A percentile compares a stretch with the other conserved stretches of the same genome.
These are phyloP conservation scores for Hansenula sp. DNA, from an alignment of 1,139 yeast species.

Conservation along the genomic window DNA sequence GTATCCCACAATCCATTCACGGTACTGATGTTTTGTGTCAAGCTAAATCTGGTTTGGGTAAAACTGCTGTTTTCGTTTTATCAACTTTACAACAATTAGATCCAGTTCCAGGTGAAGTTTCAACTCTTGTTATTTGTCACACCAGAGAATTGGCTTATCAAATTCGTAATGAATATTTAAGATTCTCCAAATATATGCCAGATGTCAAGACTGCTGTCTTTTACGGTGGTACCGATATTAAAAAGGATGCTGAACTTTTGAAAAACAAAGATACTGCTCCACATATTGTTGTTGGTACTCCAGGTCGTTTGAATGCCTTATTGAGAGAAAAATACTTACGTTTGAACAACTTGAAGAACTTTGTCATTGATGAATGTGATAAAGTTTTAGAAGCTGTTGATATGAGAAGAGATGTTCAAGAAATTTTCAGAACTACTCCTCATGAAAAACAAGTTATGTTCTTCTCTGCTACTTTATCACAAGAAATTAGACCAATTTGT, in stretches of 20 bases:
- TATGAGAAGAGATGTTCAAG: constrained; percentile 99
- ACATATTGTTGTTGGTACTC: constrained; percentile 95
- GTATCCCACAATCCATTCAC: constrained; percentile 96
- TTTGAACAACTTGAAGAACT: constrained; percentile 85
- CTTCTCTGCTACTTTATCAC: constrained; percentile 95
- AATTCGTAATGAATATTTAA: constrained; percentile 94
- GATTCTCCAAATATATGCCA: constrained; percentile 98
- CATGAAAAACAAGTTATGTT: constrained; percentile 99
- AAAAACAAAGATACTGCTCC: constrained; percentile 94
- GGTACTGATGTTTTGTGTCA: constrained; percentile 98
- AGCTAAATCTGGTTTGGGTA: constrained; percentile 99
- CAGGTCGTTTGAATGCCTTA: constrained; percentile 94
- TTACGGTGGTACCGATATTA: constrained; percentile 92
- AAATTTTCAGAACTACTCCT: constrained; percentile 95
- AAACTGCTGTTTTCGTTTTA: constrained; percentile 95
- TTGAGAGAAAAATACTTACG: constrained; percentile 89
- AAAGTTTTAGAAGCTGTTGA: constrained; percentile 88
- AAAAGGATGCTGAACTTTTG: constrained; percentile 81
- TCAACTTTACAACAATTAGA: constrained; percentile 96
- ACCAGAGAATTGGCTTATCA: constrained; percentile 99
- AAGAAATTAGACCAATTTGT: constrained; percentile 94
- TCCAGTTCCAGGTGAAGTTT: constrained; percentile 95
- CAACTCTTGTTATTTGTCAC: constrained; percentile 93
- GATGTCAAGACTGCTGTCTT: constrained; percentile 95
- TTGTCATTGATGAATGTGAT: constrained; percentile 98